Conservation (phyloP, 345 rosid species). For the Linum tenue region DNA sequence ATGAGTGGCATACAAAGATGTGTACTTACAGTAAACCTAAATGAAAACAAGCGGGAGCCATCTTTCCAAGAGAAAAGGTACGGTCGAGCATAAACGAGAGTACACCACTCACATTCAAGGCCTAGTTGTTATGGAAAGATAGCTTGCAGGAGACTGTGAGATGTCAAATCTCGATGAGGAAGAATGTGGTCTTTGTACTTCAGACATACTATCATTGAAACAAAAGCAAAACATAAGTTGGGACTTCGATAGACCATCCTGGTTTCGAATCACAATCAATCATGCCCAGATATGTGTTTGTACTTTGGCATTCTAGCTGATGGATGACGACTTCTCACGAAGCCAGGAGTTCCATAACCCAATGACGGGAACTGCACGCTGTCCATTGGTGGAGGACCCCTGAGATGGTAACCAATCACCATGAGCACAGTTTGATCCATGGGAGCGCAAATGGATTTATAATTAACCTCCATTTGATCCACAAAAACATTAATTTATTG, state of each 20-base stretch:
- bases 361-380: slow-evolving; percentile 18
- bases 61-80: not conserved
- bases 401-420: not conserved
- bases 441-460: not conserved
- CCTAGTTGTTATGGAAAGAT: slow-evolving; percentile 21
- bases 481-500: slow-evolving; percentile 1
- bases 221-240: not conserved
- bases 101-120: slow-evolving; percentile 25
- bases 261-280: not conserved
- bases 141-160: slow-evolving; percentile 18
- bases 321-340: slow-evolving; percentile 18
- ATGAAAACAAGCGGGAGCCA: not conserved
- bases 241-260: not conserved
- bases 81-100: not conserved
- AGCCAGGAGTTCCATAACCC: slow-evolving; percentile 20
- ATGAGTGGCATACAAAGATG: too few species aligned
- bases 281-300: not conserved
- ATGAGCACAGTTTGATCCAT: not conserved
- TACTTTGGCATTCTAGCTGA: slow-evolving; percentile 17
- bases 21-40: not conserved
- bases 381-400: slow-evolving; percentile 21
- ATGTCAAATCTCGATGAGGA: slow-evolving; percentile 29
- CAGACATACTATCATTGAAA: slow-evolving; percentile 20
- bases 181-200: slow-evolving; percentile 16
- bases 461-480: not conserved